Evolutionary conservation across 2,329 filamentous ascomycete species (phyloP).

Genomic region (Fusarium solani-melongenae): DNA sequence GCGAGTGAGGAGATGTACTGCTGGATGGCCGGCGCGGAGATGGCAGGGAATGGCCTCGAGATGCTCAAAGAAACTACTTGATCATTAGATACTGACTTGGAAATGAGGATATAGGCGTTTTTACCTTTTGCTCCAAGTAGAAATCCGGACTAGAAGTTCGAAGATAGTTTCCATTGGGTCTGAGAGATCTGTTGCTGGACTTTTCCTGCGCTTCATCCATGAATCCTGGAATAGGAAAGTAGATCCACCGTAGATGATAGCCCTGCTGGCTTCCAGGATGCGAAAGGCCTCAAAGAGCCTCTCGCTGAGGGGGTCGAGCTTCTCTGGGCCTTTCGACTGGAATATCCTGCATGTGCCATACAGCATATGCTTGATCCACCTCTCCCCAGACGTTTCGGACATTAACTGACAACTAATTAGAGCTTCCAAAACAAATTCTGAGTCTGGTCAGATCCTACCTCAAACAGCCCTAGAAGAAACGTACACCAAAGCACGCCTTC

Average conservation of each 20-base stretch:
- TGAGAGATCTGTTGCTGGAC: fast-evolving
- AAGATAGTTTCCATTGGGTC: neutral
- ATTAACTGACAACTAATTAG: slow-evolving; percentile 33
- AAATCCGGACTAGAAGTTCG: slow-evolving; percentile 18
- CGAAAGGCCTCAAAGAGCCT: slow-evolving; percentile 36
- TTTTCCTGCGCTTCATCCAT: neutral
- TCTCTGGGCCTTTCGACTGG: neutral
- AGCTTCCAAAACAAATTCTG: neutral
- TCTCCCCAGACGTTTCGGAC: slow-evolving; percentile 37
- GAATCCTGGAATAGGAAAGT: slow-evolving; percentile 29
- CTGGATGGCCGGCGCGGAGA: neutral
- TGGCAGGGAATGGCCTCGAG: slow-evolving; percentile 21
- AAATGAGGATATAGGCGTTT: fast-evolving
- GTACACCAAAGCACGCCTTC: slow-evolving; percentile 41
- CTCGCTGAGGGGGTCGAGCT: neutral
- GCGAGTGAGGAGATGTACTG: slow-evolving; percentile 1
- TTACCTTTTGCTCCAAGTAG: slow-evolving; percentile 37
- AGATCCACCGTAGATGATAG: slow-evolving; percentile 38
- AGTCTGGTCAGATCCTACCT: slow-evolving; percentile 18
- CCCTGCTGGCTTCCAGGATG: slow-evolving; percentile 38
- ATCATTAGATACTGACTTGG: neutral
- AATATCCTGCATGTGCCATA: slow-evolving; percentile 41
- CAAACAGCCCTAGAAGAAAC: slow-evolving; percentile 43
- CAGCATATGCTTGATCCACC: slow-evolving; percentile 44
- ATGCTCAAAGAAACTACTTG: slow-evolving; percentile 29